These are phyloP conservation scores for Myriangium duriaei DNA, from an alignment of 2,329 filamentous ascomycete species.

Conservation along the genomic window DNA sequence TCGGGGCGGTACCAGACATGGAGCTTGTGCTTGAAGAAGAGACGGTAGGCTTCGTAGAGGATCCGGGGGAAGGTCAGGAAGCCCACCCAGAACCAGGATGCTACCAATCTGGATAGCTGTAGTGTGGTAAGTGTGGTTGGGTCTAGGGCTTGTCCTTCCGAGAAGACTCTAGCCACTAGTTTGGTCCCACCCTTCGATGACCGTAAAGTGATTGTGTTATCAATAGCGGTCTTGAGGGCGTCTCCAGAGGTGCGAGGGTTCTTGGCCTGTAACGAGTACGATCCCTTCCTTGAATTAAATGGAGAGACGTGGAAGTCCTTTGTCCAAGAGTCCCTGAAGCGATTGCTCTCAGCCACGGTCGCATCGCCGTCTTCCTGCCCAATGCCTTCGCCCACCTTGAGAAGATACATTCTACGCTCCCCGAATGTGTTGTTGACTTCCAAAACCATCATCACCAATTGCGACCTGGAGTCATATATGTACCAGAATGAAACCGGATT, in stretches of 20 bases:
- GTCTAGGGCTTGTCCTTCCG: conserved; percentile 39
- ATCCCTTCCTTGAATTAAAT: conserved; percentile 48
- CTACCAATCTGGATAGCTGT: conserved; percentile 19
- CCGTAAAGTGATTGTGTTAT: conserved; percentile 48
- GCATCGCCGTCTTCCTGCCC: too few relatives aligned
- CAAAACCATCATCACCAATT: conserved; percentile 52
- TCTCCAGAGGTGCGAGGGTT: conserved; percentile 30
- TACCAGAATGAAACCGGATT: conserved; percentile 74
- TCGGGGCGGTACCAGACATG: conserved; percentile 56
- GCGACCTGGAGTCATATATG: conserved; percentile 48
- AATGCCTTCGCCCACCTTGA: conserved; percentile 30
- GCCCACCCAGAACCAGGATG: conserved; percentile 54
- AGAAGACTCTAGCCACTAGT: conserved; percentile 48
- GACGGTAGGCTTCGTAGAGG: conserved; percentile 43
- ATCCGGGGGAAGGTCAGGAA: conserved; percentile 55
- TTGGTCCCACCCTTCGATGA: conserved; percentile 51
- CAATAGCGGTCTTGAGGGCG: conserved; percentile 26
- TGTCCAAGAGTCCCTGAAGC: conserved; percentile 42
- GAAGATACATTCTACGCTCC: conserved; percentile 54
- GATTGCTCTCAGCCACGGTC: conserved; percentile 13
- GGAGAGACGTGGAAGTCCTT: conserved; percentile 70
- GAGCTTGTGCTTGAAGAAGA: conserved; percentile 46
- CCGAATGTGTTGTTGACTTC: conserved; percentile 71
- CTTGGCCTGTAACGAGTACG: conserved; percentile 34
- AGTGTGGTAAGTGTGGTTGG: conserved; percentile 32